These are phyloP conservation scores for Angophora floribunda DNA, from an alignment of 345 rosid species.

Conservation along the genomic window DNA sequence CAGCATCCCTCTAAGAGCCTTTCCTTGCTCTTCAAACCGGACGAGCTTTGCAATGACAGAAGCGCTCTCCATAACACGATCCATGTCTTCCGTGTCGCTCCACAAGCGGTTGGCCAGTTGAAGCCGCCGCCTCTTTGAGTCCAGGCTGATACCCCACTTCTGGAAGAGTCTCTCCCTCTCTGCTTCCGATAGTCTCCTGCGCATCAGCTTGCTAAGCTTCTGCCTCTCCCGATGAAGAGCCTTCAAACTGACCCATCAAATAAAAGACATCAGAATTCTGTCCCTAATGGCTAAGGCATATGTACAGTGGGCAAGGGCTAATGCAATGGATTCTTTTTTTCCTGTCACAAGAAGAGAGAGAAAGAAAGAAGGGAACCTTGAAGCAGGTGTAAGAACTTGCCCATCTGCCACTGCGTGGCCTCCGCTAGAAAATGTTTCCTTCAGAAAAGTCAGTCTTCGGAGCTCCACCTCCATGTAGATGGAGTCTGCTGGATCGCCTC, in stretches of 20 bases:
- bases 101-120: constrained; percentile 70
- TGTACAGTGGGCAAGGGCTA: background rate
- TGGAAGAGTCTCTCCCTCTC: constrained; percentile 62
- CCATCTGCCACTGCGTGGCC: constrained; percentile 48
- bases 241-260: constrained; percentile 38
- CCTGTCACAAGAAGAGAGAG: background rate
- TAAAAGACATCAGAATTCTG: background rate
- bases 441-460: constrained; percentile 77
- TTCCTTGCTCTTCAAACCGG: constrained; percentile 72
- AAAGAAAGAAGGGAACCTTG: constrained; percentile 46
- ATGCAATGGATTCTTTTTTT: background rate
- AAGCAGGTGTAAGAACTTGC: constrained; percentile 41
- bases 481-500: constrained; percentile 87
- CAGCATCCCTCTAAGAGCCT: constrained; percentile 75
- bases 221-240: constrained; percentile 63
- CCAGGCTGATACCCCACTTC: constrained; percentile 63
- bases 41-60: constrained; percentile 70
- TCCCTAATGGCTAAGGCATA: background rate
- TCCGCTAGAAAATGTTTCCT: constrained; percentile 65
- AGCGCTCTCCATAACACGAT: constrained; percentile 60
- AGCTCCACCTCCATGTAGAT: constrained; percentile 91
- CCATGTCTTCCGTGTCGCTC: constrained; percentile 52
- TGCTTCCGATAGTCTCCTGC: constrained; percentile 51
- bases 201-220: constrained; percentile 82
- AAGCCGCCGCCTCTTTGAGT: constrained; percentile 67